Percentiles rank a stretch among this genome's conserved stretches.
Conservation (phyloP, 768 basidiomycete species). For the Lactarius sanguifluus region DNA sequence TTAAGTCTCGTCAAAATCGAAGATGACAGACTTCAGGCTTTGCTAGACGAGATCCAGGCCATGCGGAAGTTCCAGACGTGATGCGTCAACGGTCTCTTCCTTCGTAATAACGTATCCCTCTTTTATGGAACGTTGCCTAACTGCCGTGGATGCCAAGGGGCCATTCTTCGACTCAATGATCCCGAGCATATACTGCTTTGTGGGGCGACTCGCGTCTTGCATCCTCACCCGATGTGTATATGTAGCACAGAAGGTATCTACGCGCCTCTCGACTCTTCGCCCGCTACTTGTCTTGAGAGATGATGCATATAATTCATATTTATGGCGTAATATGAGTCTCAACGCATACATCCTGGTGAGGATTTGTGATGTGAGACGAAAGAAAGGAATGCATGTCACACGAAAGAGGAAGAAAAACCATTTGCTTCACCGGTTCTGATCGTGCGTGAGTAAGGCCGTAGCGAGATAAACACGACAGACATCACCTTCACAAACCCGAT, state of each 20-base stretch:
- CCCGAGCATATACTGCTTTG: background rate
- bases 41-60: constrained; percentile 86
- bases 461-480: constrained; percentile 6
- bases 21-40: constrained; percentile 77
- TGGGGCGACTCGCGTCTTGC: background rate
- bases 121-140: background rate
- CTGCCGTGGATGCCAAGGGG: background rate
- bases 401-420: background rate
- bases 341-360: constrained; percentile 14
- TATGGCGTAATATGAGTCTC: constrained; percentile 7
- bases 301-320: constrained; percentile 14
- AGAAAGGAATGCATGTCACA: constrained; percentile 5
- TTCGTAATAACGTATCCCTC: background rate
- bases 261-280: background rate
- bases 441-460: background rate
- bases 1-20: constrained; percentile 81
- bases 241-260: background rate
- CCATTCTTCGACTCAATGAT: background rate
- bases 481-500: constrained; percentile 94
- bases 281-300: background rate
- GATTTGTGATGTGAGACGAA: constrained; percentile 7
- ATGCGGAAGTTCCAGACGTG: constrained; percentile 87
- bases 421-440: constrained; percentile 21
- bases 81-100: background rate
- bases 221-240: background rate